Base-by-base conservation (phyloP, 2,329 filamentous ascomycete genomes). In the Exophiala lecanii-corni region DNA sequence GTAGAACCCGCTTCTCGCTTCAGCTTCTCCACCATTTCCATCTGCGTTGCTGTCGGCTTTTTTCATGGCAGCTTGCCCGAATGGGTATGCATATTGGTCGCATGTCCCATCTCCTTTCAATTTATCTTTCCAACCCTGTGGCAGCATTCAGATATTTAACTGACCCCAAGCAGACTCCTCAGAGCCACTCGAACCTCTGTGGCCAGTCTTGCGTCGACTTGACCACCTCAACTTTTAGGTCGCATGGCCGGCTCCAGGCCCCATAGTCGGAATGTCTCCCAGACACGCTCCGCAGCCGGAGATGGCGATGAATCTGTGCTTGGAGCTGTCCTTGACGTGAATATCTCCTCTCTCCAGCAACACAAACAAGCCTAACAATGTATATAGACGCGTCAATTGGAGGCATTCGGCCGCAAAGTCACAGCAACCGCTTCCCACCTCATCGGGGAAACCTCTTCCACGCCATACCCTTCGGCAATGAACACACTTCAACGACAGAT, bases 371-470 rank as follows among this genome's bases (percentile, higher is more conserved):
- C 50, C 44, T 56, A 47, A 57, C 50, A 21, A 39, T 34, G 23
- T 36, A 13, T 20, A 39, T 55, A 95, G 89, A 81, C 87, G 42
- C 84, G 88, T 58, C 86, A 92, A 53, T 72, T 97, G 57, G 89
- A 96, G 69, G 86, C 87, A 42, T 96, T 98, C 67, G 81, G 89
- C 55, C 82, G 91, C 61, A 98, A 96, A 69, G 89, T 97, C 51
- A 92, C 89, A 20, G 88, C 88, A 19, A 97, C 92, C 15, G 92
- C 92, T 43, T 86, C 81, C 59, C 89, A 94, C 65, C 75, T 98
- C 55, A 94, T 97, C 59, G 83, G 78, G 33, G 67, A 66, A 65
- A 74, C 62, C 56, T 72, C 59, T 58, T 74, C 68, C 62, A 74
- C 62, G 59, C 84, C 89, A 66, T 97, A 96, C 66, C 83, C 92